Conservation (phyloP, 2,329 filamentous ascomycete species). For the Cladorrhinum sp. region DNA sequence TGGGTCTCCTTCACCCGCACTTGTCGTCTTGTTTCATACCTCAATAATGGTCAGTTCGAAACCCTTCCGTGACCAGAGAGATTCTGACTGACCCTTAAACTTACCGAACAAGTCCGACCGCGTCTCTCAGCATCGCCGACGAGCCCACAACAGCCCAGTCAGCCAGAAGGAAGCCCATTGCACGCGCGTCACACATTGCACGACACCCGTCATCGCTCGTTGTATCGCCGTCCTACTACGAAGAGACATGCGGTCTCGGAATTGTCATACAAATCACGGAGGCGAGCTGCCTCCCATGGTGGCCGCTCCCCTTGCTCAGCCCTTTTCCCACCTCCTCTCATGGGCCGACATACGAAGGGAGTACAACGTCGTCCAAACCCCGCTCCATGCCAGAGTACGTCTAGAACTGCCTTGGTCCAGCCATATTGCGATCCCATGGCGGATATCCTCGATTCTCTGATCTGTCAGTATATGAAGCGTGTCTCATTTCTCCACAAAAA, state of each 20-base stretch:
- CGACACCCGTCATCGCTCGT: conserved; percentile 38
- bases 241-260: conserved; percentile 24
- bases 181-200: conserved; percentile 33
- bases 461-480: background rate
- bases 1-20: too few species aligned
- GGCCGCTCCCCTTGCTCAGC: background rate
- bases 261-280: conserved; percentile 5
- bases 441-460: conserved; percentile 1
- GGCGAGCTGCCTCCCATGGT: background rate
- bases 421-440: background rate
- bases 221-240: conserved; percentile 31
- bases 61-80: background rate
- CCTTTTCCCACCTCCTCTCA: background rate
- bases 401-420: background rate
- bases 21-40: background rate
- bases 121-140: background rate
- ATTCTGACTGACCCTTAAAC: background rate
- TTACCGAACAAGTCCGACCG: background rate
- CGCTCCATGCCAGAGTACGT: background rate
- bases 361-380: background rate
- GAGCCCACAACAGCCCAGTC: background rate
- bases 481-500: conserved; percentile 6
- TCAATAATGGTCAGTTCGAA: background rate
- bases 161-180: background rate
- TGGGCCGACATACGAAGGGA: background rate